Percentiles rank a stretch among this genome's conserved stretches.
Conservation (phyloP, 495 filamentous ascomycete genomes). For the Parathielavia appendiculata region DNA sequence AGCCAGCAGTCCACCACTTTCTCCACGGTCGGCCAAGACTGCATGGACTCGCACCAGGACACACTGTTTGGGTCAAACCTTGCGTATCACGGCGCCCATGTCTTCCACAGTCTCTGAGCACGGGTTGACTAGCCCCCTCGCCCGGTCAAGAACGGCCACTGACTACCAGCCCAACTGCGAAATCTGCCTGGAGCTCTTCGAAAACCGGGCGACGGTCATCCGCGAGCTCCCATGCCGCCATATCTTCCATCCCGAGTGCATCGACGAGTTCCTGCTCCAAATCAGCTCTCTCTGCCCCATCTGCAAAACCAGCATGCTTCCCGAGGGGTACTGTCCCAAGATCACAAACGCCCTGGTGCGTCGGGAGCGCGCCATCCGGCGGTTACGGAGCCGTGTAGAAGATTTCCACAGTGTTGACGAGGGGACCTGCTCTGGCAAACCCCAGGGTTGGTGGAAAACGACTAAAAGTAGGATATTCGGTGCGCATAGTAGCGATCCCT, state of each 20-base stretch:
- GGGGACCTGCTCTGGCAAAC: slow-evolving; percentile 5
- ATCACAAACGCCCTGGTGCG: slow-evolving; percentile 84
- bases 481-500: not conserved
- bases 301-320: slow-evolving; percentile 74
- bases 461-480: slow-evolving; percentile 19
- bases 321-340: slow-evolving; percentile 58
- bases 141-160: slow-evolving; percentile 30
- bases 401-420: slow-evolving; percentile 17
- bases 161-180: slow-evolving; percentile 69
- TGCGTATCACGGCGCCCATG: not conserved
- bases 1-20: slow-evolving; percentile 15
- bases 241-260: slow-evolving; percentile 86
- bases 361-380: slow-evolving; percentile 56
- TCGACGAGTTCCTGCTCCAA: slow-evolving; percentile 68
- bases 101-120: slow-evolving; percentile 21
- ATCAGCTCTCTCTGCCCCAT: slow-evolving; percentile 78
- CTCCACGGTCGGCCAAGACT: slow-evolving; percentile 16
- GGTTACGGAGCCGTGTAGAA: slow-evolving; percentile 32
- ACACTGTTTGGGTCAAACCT: slow-evolving; percentile 8
- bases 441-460: slow-evolving; percentile 11
- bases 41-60: slow-evolving; percentile 3
- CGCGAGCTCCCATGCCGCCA: slow-evolving; percentile 84
- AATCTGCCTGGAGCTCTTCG: slow-evolving; percentile 82
- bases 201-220: slow-evolving; percentile 59
- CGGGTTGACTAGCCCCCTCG: slow-evolving; percentile 11